Percentiles rank a stretch among this genome's conserved stretches.
phyloP scores from a whole-genome alignment of 202 grass and related monocot species.

The Panicum virgatum region DNA sequence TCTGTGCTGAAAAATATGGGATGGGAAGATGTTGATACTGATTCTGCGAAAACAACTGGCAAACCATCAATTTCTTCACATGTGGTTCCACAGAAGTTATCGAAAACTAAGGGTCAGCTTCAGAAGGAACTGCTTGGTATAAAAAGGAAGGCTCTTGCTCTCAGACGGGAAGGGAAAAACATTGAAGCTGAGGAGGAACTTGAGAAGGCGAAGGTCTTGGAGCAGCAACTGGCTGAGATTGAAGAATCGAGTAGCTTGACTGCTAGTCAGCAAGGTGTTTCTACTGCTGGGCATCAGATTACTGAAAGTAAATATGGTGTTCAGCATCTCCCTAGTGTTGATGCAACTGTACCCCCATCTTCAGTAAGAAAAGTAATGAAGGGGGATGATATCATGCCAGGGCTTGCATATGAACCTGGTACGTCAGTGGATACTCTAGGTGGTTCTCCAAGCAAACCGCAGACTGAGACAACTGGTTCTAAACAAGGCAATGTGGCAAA shows the following conservation, averaged over 20 bases:
- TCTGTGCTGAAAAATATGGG: constrained; percentile 82
- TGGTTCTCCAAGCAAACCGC: constrained; percentile 37
- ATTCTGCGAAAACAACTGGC: constrained; percentile 38
- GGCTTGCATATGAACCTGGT: constrained; percentile 21
- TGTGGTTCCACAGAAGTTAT: constrained; percentile 44
- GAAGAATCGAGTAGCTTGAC: constrained; percentile 44
- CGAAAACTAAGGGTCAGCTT: constrained; percentile 70
- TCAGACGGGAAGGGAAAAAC: constrained; percentile 76
- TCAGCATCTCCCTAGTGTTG: constrained; percentile 32
- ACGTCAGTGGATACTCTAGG: neutral
- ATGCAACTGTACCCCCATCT: constrained; percentile 24
- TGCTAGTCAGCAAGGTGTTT: constrained; percentile 36
- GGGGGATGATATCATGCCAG: constrained; percentile 16
- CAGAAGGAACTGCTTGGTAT: constrained; percentile 86
- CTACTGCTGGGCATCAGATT: constrained; percentile 14
- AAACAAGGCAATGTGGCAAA: neutral
- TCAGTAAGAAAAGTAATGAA: constrained; percentile 21
- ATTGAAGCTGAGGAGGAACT: constrained; percentile 78
- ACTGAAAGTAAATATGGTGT: constrained; percentile 42
- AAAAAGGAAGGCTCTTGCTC: constrained; percentile 87
- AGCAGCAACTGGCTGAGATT: constrained; percentile 72
- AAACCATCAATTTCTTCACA: constrained; percentile 18
- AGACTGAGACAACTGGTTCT: neutral
- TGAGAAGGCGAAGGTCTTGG: constrained; percentile 82
- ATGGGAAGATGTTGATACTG: constrained; percentile 70